These are phyloP conservation scores for Fusarium mundagurra DNA, from an alignment of 2,329 filamentous ascomycete species.

Conservation along the genomic window DNA sequence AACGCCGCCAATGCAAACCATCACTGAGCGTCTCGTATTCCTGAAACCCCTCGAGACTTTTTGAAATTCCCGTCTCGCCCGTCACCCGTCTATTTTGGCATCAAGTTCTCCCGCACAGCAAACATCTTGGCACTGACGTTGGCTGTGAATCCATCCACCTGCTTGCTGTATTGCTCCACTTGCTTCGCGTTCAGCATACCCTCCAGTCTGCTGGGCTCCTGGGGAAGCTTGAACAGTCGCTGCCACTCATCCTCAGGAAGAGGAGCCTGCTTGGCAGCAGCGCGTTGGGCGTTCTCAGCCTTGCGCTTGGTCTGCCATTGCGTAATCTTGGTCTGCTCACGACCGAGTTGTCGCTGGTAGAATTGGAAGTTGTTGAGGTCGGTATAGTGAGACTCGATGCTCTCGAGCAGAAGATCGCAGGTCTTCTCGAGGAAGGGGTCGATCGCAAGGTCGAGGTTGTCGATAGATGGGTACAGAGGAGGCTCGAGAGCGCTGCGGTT, in stretches of 20 bases:
- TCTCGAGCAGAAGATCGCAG: slow-evolving; percentile 93
- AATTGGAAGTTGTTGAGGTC: slow-evolving; percentile 99
- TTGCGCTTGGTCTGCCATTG: slow-evolving; percentile 98
- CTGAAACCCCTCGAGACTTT: slow-evolving; percentile 42
- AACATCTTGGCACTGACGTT: slow-evolving; percentile 98
- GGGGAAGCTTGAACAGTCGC: slow-evolving; percentile 95
- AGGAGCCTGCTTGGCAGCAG: slow-evolving; percentile 85
- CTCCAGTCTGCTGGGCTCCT: slow-evolving; percentile 92
- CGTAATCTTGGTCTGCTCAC: slow-evolving; percentile 96
- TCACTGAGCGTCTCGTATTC: slow-evolving; percentile 47
- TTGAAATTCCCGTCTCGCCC: slow-evolving; percentile 29
- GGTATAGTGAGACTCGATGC: slow-evolving; percentile 97
- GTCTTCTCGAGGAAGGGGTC: slow-evolving; percentile 99
- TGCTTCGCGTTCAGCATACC: slow-evolving; percentile 94
- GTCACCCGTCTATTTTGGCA: slow-evolving; percentile 59
- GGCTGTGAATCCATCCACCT: slow-evolving; percentile 95
- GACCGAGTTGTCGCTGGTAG: slow-evolving; percentile 92
- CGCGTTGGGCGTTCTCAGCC: slow-evolving; percentile 88
- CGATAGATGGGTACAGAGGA: slow-evolving; percentile 87
- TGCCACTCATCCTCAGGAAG: slow-evolving; percentile 99
- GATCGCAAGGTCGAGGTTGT: slow-evolving; percentile 90
- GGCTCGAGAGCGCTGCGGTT: slow-evolving; percentile 68
- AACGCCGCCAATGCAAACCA: slow-evolving; percentile 55
- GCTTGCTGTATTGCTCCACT: slow-evolving; percentile 96
- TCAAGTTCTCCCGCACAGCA: slow-evolving; percentile 79